Base-by-base conservation (phyloP, 2,329 filamentous ascomycete species). In the Podosphaera leucotricha region DNA sequence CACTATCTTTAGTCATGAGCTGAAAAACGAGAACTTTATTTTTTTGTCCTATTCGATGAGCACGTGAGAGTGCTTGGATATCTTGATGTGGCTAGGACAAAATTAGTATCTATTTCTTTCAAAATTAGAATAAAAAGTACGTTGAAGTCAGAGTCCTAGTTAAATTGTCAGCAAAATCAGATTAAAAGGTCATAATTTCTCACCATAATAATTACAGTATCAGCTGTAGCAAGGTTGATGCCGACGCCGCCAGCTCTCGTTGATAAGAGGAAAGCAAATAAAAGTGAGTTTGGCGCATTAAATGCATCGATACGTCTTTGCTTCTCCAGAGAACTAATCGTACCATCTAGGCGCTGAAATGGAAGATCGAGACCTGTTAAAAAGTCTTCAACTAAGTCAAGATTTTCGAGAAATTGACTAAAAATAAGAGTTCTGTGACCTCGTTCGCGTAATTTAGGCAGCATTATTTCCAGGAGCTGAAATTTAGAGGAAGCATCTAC, bases 21-120 rank as follows among this genome's bases (percentile, higher is more conserved):
- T 95, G 87, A 55, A 95, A 93, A 51, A 92, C 92, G 1, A 98
- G 68, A 0, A 98, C 90, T 54, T 92, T 94, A 52, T 90, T 85
- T 60, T 85, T 84, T 61, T 98, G 92, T 0, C 92, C 92, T 49
- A 98, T 95, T 21, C 90, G 79, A 60, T 98, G 90, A 16, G 87
- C 90, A 50, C 92, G 77, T 24, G 87, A 92, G 24, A 98, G 68
- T 0, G 90, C 90, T 59, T 98, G 90, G 36, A 98, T 80, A 55
- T 98, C 92, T 60, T 98, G 90, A 56, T 98, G 90, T 0, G 90
- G 90, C 50, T 54, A 48, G 15, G 36, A 18, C 20, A 28, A 22
- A 38, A 86, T 87, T 44, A 53, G 49, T 42, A 44, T 33, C 7
- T 3, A 15, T 22, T 40, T n/a, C 1, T 22, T 20, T 19, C 33